Percentiles rank a stretch among this genome's conserved stretches.
phyloP scores from a whole-genome alignment of 2,329 filamentous ascomycete species.

The Myriosclerotinia duriaeana region DNA sequence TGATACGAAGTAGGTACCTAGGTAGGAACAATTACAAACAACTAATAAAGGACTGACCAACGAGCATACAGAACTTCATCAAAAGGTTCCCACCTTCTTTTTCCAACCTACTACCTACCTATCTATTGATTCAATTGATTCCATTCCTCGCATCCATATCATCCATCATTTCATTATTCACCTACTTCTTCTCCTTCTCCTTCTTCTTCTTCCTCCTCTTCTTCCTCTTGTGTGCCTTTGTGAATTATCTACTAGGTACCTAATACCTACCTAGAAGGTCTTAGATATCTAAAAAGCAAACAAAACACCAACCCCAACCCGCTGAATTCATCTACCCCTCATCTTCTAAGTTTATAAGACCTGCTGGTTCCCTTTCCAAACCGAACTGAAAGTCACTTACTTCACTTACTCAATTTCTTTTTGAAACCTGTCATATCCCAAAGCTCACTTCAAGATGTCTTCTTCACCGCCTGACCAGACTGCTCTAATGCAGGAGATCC shows the following conservation, averaged over 20 bases:
- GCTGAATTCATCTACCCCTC: constrained; percentile 1
- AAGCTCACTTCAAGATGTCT: constrained; percentile 1
- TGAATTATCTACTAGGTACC: background rate
- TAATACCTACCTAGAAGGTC: too few relatives aligned
- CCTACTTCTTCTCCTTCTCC: too few relatives aligned
- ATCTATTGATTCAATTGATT: background rate
- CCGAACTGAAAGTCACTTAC: background rate
- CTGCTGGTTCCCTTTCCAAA: background rate
- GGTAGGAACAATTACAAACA: background rate
- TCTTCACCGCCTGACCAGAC: constrained; percentile 35
- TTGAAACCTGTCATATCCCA: background rate
- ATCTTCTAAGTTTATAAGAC: constrained; percentile 1
- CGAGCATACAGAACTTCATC: background rate
- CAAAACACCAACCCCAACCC: constrained; percentile 5
- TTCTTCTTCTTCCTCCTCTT: background rate
- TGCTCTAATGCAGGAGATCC: constrained; percentile 52
- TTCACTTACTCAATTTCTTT: background rate
- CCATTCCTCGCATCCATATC: background rate
- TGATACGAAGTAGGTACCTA: too few relatives aligned
- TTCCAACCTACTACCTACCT: background rate
- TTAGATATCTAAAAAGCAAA: too few relatives aligned
- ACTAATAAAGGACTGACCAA: background rate
- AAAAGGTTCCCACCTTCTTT: constrained; percentile 12
- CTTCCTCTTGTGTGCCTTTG: constrained; percentile 16
- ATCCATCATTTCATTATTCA: constrained; percentile 5